A percentile compares a stretch with the other conserved stretches of the same genome.
Conservation (phyloP, 1,139 yeast genomes). For the Zygoascus sp. region DNA sequence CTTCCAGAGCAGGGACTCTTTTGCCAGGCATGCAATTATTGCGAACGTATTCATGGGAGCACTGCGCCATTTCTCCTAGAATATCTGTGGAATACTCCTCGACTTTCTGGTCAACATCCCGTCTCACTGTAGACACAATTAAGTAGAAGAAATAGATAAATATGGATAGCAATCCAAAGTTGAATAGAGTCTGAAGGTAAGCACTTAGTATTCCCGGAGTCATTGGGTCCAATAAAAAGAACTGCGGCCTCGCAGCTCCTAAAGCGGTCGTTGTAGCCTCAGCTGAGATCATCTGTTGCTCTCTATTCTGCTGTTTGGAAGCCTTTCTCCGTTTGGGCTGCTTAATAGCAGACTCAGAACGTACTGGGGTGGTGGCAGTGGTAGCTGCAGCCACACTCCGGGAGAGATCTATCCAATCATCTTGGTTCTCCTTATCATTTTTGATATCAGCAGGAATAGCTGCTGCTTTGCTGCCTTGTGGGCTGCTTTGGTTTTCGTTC, state of each 20-base stretch:
- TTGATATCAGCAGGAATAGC: no score
- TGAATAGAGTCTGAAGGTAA: slow-evolving; percentile 66
- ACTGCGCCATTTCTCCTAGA: slow-evolving; percentile 61
- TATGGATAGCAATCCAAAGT: slow-evolving; percentile 53
- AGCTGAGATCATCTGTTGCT: background rate
- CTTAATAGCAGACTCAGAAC: background rate
- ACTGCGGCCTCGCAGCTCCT: slow-evolving; percentile 7
- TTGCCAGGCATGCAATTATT: slow-evolving; percentile 60
- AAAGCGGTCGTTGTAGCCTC: background rate
- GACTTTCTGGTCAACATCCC: slow-evolving; percentile 68
- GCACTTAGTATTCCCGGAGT: slow-evolving; percentile 65
- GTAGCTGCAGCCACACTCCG: background rate
- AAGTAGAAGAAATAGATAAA: slow-evolving; percentile 52
- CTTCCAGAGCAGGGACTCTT: slow-evolving; percentile 67
- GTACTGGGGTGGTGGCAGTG: background rate
- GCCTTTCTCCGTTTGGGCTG: background rate
- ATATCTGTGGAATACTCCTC: slow-evolving; percentile 59
- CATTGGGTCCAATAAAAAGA: slow-evolving; percentile 44
- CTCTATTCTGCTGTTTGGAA: slow-evolving; percentile 5
- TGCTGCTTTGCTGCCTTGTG: no score
- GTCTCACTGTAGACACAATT: slow-evolving; percentile 55
- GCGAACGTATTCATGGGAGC: slow-evolving; percentile 63
- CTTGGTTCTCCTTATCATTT: background rate
- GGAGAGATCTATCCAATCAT: slow-evolving; percentile 1
- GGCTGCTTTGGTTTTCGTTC: no score